These are phyloP conservation scores for Clausena lansium DNA, from an alignment of 345 rosid genomes.

Conservation along the genomic window DNA sequence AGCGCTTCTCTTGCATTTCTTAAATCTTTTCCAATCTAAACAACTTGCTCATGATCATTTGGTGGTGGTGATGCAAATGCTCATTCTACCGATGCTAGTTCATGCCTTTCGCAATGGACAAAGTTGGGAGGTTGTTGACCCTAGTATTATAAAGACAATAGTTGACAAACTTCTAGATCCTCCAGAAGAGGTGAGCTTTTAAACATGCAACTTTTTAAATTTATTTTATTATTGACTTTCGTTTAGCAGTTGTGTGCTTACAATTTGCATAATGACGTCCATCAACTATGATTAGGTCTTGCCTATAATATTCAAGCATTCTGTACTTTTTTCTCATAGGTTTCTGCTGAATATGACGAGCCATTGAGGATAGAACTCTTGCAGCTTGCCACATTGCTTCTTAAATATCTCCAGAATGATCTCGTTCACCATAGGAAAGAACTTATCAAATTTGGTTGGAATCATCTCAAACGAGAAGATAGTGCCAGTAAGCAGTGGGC, in stretches of 20 bases:
- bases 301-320: conserved; percentile 14
- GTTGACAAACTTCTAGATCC: conserved; percentile 99
- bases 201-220: not conserved
- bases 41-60: conserved; percentile 92
- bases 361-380: conserved; percentile 95
- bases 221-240: not conserved
- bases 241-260: conserved; percentile 4
- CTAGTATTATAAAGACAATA: conserved; percentile 78
- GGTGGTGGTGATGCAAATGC: conserved; percentile 99
- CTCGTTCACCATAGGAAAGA: conserved; percentile 98
- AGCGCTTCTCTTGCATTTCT: conserved; percentile 82
- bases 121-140: conserved; percentile 96
- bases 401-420: conserved; percentile 90
- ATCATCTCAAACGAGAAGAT: conserved; percentile 99
- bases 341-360: conserved; percentile 98
- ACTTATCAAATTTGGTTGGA: conserved; percentile 99
- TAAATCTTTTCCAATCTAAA: conserved; percentile 86
- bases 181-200: conserved; percentile 82
- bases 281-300: conserved; percentile 9
- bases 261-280: not conserved
- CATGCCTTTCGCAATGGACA: conserved; percentile 88
- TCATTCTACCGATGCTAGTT: conserved; percentile 96
- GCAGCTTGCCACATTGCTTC: conserved; percentile 96
- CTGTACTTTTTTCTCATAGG: conserved; percentile 37
- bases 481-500: conserved; percentile 99